Percentiles rank a stretch among this genome's conserved stretches.
Conservation (phyloP, 2,329 filamentous ascomycete species). For the Scolecobasidium constrictum region DNA sequence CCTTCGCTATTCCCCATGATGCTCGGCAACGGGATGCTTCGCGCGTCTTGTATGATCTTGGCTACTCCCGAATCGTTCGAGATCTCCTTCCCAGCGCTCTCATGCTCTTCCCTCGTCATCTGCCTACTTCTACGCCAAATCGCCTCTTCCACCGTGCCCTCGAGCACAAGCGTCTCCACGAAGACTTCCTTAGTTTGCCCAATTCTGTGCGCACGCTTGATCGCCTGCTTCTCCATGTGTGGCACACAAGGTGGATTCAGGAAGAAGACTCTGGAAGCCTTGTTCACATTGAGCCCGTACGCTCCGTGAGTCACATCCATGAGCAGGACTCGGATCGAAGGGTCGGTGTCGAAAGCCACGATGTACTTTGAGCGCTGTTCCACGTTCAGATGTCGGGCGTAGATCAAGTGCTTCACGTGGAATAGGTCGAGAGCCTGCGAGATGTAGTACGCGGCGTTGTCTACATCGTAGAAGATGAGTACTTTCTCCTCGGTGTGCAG, state of each 20-base stretch:
- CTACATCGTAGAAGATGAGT: constrained; percentile 83
- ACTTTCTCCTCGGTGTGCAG: constrained; percentile 71
- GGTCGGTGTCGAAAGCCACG: constrained; percentile 61
- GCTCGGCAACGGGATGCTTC: constrained; percentile 32
- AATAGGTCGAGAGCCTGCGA: constrained; percentile 70
- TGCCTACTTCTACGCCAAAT: constrained; percentile 63
- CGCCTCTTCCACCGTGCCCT: constrained; percentile 71
- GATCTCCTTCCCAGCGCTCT: constrained; percentile 41
- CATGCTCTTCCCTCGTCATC: constrained; percentile 56
- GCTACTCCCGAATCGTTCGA: constrained; percentile 49
- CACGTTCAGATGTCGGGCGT: constrained; percentile 51
- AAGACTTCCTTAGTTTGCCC: constrained; percentile 68
- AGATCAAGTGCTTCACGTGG: constrained; percentile 52
- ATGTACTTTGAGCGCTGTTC: constrained; percentile 64
- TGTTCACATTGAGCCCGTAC: constrained; percentile 75
- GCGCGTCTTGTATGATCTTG: constrained; percentile 47
- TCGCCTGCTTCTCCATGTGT: constrained; percentile 75
- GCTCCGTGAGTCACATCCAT: constrained; percentile 90
- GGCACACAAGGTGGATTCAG: constrained; percentile 80
- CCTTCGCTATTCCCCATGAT: constrained; percentile 19
- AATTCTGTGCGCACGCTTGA: constrained; percentile 81
- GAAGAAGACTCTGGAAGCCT: constrained; percentile 79
- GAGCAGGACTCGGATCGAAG: constrained; percentile 63
- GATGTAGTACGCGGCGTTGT: constrained; percentile 78
- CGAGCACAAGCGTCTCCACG: constrained; percentile 77